Conservation (phyloP, 2,329 filamentous ascomycete genomes). For the Mycosphaerella sp. region DNA sequence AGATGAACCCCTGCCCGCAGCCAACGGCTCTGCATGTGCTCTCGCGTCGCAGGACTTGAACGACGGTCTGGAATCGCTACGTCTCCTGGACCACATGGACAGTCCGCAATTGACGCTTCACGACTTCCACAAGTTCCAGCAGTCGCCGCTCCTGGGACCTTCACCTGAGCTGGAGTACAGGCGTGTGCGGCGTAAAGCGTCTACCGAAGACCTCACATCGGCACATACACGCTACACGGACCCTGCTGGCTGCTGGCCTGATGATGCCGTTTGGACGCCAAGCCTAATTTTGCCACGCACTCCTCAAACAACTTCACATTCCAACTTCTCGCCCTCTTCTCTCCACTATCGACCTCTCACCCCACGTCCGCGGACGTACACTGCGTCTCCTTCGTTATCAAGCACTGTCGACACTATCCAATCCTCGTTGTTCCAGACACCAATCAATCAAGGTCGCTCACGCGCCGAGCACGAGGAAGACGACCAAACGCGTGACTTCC, state of each 20-base stretch:
- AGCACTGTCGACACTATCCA: constrained; percentile 25
- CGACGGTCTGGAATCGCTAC: constrained; percentile 7
- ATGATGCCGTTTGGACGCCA: constrained; percentile 7
- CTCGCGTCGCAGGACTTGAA: constrained; percentile 1
- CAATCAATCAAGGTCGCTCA: constrained; percentile 10
- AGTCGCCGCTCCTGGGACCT: constrained; percentile 14
- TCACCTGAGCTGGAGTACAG: constrained; percentile 16
- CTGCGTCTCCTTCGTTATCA: constrained; percentile 23
- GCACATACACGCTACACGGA: constrained; percentile 2
- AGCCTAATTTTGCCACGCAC: constrained; percentile 16
- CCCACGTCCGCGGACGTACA: constrained; percentile 20
- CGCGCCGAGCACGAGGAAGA: constrained; percentile 9
- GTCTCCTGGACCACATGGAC: constrained; percentile 11
- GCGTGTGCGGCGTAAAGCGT: constrained; percentile 18
- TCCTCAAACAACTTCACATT: constrained; percentile 5
- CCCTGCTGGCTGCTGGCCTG: constrained; percentile 3
- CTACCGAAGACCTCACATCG: constrained; percentile 15
- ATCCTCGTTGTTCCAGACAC: constrained; percentile 24
- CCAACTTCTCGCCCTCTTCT: constrained; percentile 5
- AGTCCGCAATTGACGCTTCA: constrained; percentile 20
- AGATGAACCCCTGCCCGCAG: not conserved
- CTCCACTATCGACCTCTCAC: constrained; percentile 15
- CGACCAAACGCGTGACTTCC: constrained; percentile 4
- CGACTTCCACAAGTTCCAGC: constrained; percentile 20
- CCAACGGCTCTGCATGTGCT: constrained; percentile 1